phyloP scores from a whole-genome alignment of 139 green algal genomes.

The Chlorella sp. region DNA sequence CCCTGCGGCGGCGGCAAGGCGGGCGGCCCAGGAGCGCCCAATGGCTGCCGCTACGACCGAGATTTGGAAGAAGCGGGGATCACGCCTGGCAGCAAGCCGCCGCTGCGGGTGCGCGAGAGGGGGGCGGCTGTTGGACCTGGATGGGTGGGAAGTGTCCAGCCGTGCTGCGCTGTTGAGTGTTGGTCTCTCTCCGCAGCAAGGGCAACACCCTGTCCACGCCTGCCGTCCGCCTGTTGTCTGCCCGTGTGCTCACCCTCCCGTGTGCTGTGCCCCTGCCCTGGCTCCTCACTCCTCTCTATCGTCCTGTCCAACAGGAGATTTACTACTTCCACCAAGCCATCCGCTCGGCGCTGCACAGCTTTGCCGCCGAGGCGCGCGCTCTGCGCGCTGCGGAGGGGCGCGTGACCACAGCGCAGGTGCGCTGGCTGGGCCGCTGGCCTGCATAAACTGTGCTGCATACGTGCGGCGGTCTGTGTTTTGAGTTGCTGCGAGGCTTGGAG shows the following conservation, averaged over 20 bases:
- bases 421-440: too few relatives aligned
- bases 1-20: neutral
- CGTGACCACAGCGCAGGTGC: conserved; percentile 25
- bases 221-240: too few relatives aligned
- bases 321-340: conserved; percentile 89
- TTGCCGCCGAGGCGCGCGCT: conserved; percentile 73
- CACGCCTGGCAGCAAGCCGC: conserved; percentile 5
- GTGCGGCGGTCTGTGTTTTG: too few relatives aligned
- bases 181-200: neutral
- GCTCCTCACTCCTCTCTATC: neutral
- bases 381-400: conserved; percentile 46
- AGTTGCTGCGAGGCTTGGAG: too few relatives aligned
- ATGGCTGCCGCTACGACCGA: conserved; percentile 18
- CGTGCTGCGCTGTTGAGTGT: too few relatives aligned
- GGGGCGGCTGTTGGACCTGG: neutral
- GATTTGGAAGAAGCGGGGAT: conserved; percentile 7
- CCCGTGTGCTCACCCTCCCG: too few relatives aligned
- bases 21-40: neutral
- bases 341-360: conserved; percentile 76
- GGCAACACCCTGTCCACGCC: too few relatives aligned
- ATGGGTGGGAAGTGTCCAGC: too few relatives aligned
- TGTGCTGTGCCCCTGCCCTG: too few relatives aligned
- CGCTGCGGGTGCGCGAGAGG: conserved; percentile 25
- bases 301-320: conserved; percentile 70
- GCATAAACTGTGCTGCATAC: too few relatives aligned